phyloP scores from a whole-genome alignment of 169 alveolate species.

The Plasmodium falciparum region DNA sequence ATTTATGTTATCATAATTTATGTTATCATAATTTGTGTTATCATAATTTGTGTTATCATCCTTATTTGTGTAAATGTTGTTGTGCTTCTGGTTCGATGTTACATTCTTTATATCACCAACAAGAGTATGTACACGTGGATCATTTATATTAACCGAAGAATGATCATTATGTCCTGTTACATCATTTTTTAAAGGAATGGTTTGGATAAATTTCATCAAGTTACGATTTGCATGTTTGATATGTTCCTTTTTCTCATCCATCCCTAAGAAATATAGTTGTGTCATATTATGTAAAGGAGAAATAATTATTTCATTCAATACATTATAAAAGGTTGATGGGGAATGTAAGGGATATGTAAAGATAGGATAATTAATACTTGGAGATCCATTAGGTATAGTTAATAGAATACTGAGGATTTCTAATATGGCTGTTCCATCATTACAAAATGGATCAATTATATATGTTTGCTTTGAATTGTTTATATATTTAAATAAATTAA shows the following conservation, averaged over 20 bases:
- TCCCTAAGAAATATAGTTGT: conserved; percentile 41
- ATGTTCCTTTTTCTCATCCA: conserved; percentile 36
- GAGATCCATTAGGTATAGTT: conserved; percentile 65
- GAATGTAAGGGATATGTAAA: conserved; percentile 62
- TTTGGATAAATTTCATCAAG: conserved; percentile 13
- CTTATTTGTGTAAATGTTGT: not conserved
- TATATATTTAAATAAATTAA: conserved; percentile 32
- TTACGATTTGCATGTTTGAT: conserved; percentile 41
- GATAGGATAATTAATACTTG: conserved; percentile 68
- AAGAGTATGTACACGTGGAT: not conserved
- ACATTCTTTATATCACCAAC: not conserved
- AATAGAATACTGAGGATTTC: conserved; percentile 35
- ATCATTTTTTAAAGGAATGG: conserved; percentile 16
- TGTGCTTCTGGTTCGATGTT: not conserved
- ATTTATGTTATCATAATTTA: too few relatives aligned
- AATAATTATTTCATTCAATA: conserved; percentile 48
- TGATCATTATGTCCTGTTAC: too few relatives aligned
- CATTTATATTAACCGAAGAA: not conserved
- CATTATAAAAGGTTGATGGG: conserved; percentile 44
- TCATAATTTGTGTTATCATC: not conserved
- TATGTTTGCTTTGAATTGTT: conserved; percentile 25
- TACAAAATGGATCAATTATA: conserved; percentile 68
- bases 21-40: not conserved
- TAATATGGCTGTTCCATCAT: conserved; percentile 41
- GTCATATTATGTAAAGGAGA: not conserved